phyloP scores from a whole-genome alignment of 495 filamentous ascomycete genomes.

The Penicillium cataractarum region DNA sequence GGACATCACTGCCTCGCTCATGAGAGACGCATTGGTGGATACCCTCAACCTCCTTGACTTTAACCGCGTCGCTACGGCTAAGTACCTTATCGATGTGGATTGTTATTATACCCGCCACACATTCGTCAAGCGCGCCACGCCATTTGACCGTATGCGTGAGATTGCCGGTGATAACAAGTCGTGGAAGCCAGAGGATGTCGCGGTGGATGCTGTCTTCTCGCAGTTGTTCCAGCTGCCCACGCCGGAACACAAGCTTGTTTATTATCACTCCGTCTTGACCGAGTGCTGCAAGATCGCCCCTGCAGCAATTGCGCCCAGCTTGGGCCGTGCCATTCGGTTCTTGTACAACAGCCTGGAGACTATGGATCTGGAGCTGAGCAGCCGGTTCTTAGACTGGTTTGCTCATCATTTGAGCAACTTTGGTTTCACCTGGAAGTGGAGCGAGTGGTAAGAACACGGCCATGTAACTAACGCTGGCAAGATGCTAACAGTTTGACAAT shows the following conservation, averaged over 20 bases:
- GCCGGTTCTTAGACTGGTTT: slow-evolving; percentile 97
- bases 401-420: slow-evolving; percentile 98
- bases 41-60: slow-evolving; percentile 93
- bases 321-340: slow-evolving; percentile 92
- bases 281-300: slow-evolving; percentile 95
- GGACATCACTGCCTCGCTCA: slow-evolving; percentile 75
- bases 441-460: slow-evolving; percentile 87
- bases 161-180: slow-evolving; percentile 64
- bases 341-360: slow-evolving; percentile 77
- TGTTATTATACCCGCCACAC: slow-evolving; percentile 87
- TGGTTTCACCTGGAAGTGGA: slow-evolving; percentile 99
- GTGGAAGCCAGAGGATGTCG: slow-evolving; percentile 98
- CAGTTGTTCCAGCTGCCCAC: slow-evolving; percentile 87
- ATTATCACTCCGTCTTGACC: slow-evolving; percentile 92
- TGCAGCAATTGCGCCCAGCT: slow-evolving; percentile 90
- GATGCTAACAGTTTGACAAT: slow-evolving; percentile 12
- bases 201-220: slow-evolving; percentile 95
- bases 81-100: slow-evolving; percentile 90
- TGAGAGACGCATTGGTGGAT: slow-evolving; percentile 86
- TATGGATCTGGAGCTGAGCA: slow-evolving; percentile 84
- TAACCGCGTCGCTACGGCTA: slow-evolving; percentile 85
- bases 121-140: slow-evolving; percentile 90
- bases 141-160: slow-evolving; percentile 86
- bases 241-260: slow-evolving; percentile 92
- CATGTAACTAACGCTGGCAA: background rate